phyloP scores from a whole-genome alignment of 345 rosid genomes.

The Linum trigynum region DNA sequence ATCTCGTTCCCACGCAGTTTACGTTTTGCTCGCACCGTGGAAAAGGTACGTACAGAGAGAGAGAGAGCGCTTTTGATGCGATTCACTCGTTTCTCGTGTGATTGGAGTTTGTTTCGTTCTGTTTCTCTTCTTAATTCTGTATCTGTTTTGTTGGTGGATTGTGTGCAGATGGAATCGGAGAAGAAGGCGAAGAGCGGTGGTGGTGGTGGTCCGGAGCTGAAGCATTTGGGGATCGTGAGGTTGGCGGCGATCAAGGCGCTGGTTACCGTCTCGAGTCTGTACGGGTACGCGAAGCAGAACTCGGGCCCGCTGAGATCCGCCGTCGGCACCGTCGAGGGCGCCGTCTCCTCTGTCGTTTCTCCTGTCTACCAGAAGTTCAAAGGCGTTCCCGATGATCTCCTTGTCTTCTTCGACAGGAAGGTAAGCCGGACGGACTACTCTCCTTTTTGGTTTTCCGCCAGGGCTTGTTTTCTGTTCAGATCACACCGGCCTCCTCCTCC shows the following conservation, averaged over 20 bases:
- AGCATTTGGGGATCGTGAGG: conserved; percentile 61
- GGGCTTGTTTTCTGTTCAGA: too few species aligned
- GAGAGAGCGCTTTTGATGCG: too few species aligned
- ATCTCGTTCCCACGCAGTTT: neutral
- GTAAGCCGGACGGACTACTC: conserved; percentile 19
- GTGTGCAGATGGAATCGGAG: conserved; percentile 37
- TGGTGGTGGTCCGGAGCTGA: conserved; percentile 26
- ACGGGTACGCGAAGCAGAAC: conserved; percentile 63
- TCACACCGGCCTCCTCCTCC: neutral
- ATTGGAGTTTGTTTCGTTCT: too few species aligned
- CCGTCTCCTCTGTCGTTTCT: conserved; percentile 48
- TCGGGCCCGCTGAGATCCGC: conserved; percentile 71
- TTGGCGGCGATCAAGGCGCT: conserved; percentile 47
- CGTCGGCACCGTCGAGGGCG: conserved; percentile 54
- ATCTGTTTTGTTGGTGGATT: neutral
- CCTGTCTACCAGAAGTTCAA: conserved; percentile 61
- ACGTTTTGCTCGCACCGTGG: neutral
- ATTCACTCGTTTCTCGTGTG: neutral
- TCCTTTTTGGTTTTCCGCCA: too few species aligned
- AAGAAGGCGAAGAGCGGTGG: conserved; percentile 12
- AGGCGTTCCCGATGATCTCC: conserved; percentile 58
- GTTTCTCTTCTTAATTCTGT: neutral
- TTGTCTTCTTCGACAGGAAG: conserved; percentile 63
- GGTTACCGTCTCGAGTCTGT: conserved; percentile 42
- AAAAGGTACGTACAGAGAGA: too few species aligned